Percentiles rank a stretch among this genome's conserved stretches.
Evolutionary conservation across 2,329 filamentous ascomycete species (phyloP).

Genomic region (Penicillium corylophilum): DNA sequence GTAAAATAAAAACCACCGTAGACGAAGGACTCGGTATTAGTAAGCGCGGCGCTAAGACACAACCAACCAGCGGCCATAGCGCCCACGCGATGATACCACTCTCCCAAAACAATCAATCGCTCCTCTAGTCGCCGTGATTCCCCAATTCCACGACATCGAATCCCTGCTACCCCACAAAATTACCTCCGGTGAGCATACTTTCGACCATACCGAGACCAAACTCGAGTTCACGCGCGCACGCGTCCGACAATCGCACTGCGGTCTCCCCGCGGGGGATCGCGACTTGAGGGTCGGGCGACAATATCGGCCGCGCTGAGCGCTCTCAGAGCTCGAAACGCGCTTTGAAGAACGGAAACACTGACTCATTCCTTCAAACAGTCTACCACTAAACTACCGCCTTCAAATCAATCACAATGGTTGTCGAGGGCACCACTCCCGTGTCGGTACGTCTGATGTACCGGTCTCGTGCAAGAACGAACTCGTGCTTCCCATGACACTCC

Average conservation of each 20-base stretch:
- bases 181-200: not conserved
- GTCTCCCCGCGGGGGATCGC: constrained; percentile 16
- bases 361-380: not conserved
- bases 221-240: no score
- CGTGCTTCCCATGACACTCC: not conserved
- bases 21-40: constrained; percentile 1
- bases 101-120: constrained; percentile 19
- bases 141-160: not conserved
- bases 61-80: constrained; percentile 14
- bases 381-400: not conserved
- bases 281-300: constrained; percentile 11
- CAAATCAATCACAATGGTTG: constrained; percentile 30
- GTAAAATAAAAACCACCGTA: no score
- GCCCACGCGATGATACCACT: constrained; percentile 21
- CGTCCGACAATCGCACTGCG: constrained; percentile 12
- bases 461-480: not conserved
- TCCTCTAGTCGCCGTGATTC: not conserved
- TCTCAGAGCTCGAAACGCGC: not conserved
- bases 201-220: no score
- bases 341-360: not conserved
- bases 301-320: constrained; percentile 14
- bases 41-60: constrained; percentile 10
- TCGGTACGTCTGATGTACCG: constrained; percentile 23
- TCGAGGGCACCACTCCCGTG: constrained; percentile 27
- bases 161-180: not conserved